These are phyloP conservation scores for Phlegmacium glaucopus DNA, from an alignment of 768 basidiomycete species.

Conservation along the genomic window DNA sequence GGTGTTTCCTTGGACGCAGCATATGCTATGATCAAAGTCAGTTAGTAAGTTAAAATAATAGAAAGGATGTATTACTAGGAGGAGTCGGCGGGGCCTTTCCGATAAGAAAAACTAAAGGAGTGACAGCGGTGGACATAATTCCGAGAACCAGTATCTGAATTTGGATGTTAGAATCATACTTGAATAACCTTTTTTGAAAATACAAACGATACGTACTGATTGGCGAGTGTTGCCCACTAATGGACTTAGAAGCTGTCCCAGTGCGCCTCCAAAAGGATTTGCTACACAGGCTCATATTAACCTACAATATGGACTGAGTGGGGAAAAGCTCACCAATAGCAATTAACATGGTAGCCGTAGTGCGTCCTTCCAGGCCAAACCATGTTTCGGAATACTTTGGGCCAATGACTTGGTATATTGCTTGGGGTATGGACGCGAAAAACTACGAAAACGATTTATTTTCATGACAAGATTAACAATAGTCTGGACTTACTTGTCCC, in stretches of 20 bases:
- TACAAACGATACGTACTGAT: conserved; percentile 46
- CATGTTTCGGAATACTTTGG: conserved; percentile 82
- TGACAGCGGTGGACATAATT: conserved; percentile 61
- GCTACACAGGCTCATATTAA: conserved; percentile 34
- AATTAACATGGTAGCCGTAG: conserved; percentile 68
- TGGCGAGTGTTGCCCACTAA: conserved; percentile 47
- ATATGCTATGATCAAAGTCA: conserved; percentile 39
- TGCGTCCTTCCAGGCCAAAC: conserved; percentile 75
- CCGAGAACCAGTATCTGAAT: conserved; percentile 65
- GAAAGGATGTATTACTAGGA: conserved; percentile 51
- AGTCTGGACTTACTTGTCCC: conserved; percentile 50
- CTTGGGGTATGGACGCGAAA: conserved; percentile 62
- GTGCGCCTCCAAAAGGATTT: conserved; percentile 70
- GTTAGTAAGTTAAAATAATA: neutral
- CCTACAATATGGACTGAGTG: neutral
- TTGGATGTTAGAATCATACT: neutral
- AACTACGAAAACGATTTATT: conserved; percentile 33
- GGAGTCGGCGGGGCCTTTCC: conserved; percentile 65
- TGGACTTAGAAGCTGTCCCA: conserved; percentile 74
- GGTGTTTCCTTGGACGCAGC: conserved; percentile 61
- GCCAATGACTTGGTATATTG: conserved; percentile 73
- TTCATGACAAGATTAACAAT: neutral
- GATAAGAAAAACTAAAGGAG: conserved; percentile 60
- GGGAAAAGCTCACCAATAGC: conserved; percentile 38
- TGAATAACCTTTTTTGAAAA: neutral